Percentiles rank a stretch among this genome's conserved stretches.
These are phyloP conservation scores for Microstegium vimineum DNA, from an alignment of 176 grass and related monocot species.

Conservation along the genomic window DNA sequence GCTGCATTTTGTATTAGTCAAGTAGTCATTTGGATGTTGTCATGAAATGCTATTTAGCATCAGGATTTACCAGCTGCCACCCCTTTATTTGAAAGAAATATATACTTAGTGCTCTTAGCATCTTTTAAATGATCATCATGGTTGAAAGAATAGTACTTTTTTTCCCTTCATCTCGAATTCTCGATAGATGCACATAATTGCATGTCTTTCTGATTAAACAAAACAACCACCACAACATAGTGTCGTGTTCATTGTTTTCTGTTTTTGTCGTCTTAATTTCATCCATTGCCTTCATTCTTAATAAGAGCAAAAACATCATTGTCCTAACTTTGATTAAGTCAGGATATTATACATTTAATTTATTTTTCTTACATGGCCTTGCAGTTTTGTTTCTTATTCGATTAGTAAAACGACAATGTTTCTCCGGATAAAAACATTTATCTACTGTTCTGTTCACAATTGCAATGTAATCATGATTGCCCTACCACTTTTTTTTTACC, in stretches of 20 bases:
- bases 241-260: background rate
- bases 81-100: background rate
- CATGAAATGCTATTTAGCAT: background rate
- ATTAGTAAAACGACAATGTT: background rate
- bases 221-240: background rate
- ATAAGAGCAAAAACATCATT: no score
- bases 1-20: background rate
- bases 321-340: background rate
- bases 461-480: background rate
- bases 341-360: no score
- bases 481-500: background rate
- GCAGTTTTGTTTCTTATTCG: background rate
- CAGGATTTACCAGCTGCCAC: background rate
- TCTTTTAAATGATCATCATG: background rate
- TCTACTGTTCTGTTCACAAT: background rate
- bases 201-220: background rate
- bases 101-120: background rate
- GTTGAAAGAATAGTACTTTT: background rate
- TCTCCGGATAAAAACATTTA: background rate
- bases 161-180: background rate
- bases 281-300: no score
- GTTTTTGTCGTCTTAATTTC: no score
- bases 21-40: background rate
- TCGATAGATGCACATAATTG: background rate
- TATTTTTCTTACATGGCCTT: background rate